phyloP scores from a whole-genome alignment of 495 filamentous ascomycete genomes.

The Oidiodendron maius region DNA sequence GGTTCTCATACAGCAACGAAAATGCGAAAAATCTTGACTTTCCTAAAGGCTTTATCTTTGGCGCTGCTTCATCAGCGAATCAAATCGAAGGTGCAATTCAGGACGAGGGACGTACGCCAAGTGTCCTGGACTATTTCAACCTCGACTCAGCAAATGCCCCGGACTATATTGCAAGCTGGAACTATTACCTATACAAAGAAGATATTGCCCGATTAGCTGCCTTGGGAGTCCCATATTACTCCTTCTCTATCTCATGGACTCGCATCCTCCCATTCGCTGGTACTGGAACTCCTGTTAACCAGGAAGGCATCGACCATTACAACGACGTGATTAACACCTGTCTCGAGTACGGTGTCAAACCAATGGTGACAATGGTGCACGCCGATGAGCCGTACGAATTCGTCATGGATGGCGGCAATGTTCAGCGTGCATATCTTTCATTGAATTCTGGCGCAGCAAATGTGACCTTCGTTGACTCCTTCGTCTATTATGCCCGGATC shows the following conservation, averaged over 20 bases:
- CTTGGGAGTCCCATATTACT: conserved; percentile 44
- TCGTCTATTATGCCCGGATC: conserved; percentile 33
- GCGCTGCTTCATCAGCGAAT: conserved; percentile 21
- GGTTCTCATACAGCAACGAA: too few relatives aligned
- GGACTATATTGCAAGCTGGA: conserved; percentile 11
- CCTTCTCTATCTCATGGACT: conserved; percentile 39
- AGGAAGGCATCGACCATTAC: conserved; percentile 39
- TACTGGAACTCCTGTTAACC: conserved; percentile 37
- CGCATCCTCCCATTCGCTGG: conserved; percentile 38
- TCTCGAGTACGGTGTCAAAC: conserved; percentile 34
- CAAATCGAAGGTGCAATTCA: conserved; percentile 24
- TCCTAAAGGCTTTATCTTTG: conserved; percentile 21
- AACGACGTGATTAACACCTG: conserved; percentile 37
- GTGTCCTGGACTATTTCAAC: conserved; percentile 31
- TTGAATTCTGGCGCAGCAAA: background rate
- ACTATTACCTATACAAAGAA: conserved; percentile 48
- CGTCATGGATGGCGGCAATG: too few relatives aligned
- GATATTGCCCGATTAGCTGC: conserved; percentile 41
- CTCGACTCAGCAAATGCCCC: conserved; percentile 28
- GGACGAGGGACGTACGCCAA: conserved; percentile 22
- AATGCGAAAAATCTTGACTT: too few relatives aligned
- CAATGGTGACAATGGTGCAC: conserved; percentile 37
- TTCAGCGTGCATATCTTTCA: too few relatives aligned
- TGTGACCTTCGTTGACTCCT: background rate
- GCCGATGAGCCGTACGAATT: conserved; percentile 37